Evolutionary conservation across 768 basidiomycete species (phyloP), one percentile per base, ranked within the genome.

Genomic region (Pholiota molesta): DNA sequence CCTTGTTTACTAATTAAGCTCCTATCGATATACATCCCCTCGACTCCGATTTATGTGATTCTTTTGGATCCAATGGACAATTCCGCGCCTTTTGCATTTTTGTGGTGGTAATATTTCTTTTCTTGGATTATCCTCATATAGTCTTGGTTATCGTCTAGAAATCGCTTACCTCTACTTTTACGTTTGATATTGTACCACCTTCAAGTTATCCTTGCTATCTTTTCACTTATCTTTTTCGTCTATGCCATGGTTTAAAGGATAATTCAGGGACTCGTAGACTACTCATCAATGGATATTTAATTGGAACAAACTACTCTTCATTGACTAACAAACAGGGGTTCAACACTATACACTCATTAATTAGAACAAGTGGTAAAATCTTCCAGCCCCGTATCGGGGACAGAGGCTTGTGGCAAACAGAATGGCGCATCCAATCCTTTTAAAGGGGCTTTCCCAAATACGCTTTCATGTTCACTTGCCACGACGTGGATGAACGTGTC

Each of bases 321-420:
- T 13, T 14, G 35, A 31, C 1, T 9, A 13, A 14, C 11, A 37
- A 37, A 4, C 6, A 29, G 29, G 31, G 5, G 1, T 37, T 37
- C 11, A 37, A 16, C 1, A 13, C 35, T 37, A 37, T 14, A 16
- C 35, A 14, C 14, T 35, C 35, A 14, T 37, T 16, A 37, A 1
- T 37, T 23, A 31, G 57, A 54, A 62, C 68, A 69, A 17, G 58
- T 55, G 5, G 61, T 62, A 40, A 66, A 69, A 60, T 69, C 68
- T 9, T 40, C 52, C 40, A 69, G 55, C 2, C 68, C 68, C 17
- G 45, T 55, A 62, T 69, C 65, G 23, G 51, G 16, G 21, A 68
- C 65, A 10, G 39, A 33, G 2, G 13, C 29, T 17, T 11, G 14
- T 19, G 68, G 68, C 10, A 69, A 57, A 57, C 68, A 69, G 49